Evolutionary conservation across 176 grass and related monocot species (phyloP), one percentile per base, ranked within the genome.

Genomic region (Triticum dicoccoides): DNA sequence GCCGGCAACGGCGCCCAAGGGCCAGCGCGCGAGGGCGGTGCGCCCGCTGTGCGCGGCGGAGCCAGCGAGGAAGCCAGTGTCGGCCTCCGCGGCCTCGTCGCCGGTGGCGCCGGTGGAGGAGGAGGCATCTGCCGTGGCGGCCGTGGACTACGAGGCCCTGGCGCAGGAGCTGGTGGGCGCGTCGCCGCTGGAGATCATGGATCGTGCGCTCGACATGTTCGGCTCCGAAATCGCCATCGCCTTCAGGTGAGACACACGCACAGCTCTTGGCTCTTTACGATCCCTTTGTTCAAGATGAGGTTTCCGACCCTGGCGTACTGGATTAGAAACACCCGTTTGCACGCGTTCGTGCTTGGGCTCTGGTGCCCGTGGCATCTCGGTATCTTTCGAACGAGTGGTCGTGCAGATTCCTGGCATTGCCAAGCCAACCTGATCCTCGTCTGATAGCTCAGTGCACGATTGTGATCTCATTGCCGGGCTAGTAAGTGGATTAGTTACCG

Each of bases 211-310:
- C n/a, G 80, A 90, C 87, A 88, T 87, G 85, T 99, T 96, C 54
- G 97, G 97, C 21, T 77, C 88, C 76, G 92, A 96, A 58, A 99
- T 98, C 59, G 96, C 92, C 74, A 98, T 98, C 90, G 96, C 96
- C 51, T 98, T 98, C 87, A 98, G 96, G 96, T 98, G 52, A 74
- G 61, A 34, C 69, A 30, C n/a, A 32, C 62, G 17, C 35, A 64
- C 15, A 49, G 41, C 79, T 49, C 79, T 30, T 66, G 61, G 24
- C 64, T 69, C 42, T 3, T 67, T 32, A 29, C n/a, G 14, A 45
- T 10, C 8, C 23, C 11, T 47, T 47, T 49, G 63, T 44, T 10
- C 8, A 29, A 6, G 3, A 2, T 13, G 30, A 80, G 79, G 7
- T 67, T 68, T 25, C 56, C 69, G n/a, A 51, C 18, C 76, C 9